Base-by-base conservation (phyloP, 768 basidiomycete species). In the Pholiota molesta region DNA sequence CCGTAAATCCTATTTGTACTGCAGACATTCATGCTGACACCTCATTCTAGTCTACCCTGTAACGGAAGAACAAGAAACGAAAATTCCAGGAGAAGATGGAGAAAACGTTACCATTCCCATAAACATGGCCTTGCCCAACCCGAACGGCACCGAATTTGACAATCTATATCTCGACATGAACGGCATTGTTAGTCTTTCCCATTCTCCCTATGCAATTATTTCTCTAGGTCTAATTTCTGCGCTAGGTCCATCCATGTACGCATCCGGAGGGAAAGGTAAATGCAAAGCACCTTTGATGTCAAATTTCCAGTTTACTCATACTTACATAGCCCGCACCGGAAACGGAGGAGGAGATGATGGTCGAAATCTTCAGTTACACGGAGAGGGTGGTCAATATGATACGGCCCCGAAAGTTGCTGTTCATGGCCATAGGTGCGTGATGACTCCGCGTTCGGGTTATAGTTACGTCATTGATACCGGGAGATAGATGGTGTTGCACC, bases 111-210 rank as follows among this genome's bases (percentile, higher is more conserved):
- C 82, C 33, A 81, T 94, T 59, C 95, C 95, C 10, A 77, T 97
- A 49, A 91, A 95, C 74, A 94, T 91, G 64, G 78, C 85, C 31
- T 72, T 78, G 39, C 83, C 91, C 33, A 99, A 99, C 74, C 97
- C 97, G n/a, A 99, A 99, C 73, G 94, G 91, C 26, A 80, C 83
- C 61, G 97, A 99, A 78, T 94, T 96, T 67, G 97, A 99, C 78
- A 95, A 94, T 74, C 80, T 99, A 51, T 99, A 99, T 74, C 82
- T 99, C 45, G 97, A 99, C 73, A 99, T 99, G 97, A 99, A 99
- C 74, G 97, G 94, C 66, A 99, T 99, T 74, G 97, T 94, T 66
- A 66, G 90, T 79, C 21, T 29, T 19, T n/a, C 21, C 14, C 31
- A 31, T 40, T 19, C 49, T 28, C 21, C 40, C 31, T 42, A 11